Evolutionary conservation across 2,329 filamentous ascomycete species (phyloP), one percentile per base, ranked within the genome.

Genomic region (Chaetomium olivaceum): DNA sequence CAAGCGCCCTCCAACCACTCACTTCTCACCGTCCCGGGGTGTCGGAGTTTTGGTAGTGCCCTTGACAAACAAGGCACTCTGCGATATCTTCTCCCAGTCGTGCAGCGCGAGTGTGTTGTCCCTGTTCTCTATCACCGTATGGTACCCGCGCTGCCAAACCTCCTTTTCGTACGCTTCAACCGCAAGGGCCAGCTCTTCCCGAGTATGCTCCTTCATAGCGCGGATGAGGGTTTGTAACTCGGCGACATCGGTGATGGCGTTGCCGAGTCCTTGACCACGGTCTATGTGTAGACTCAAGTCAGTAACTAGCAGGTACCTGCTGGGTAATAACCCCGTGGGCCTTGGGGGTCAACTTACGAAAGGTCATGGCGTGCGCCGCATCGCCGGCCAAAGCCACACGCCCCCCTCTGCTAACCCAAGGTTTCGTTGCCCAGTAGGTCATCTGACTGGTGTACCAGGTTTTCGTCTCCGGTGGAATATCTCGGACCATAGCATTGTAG

Each of bases 121-220:
- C 23, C 60, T 16, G 43, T 69, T 71, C 21, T 60, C 36, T 25
- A 63, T 59, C 7, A 68, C 69, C 11, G 61, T 66, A 2, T 67
- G 63, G 4, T 52, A n/a, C 11, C 69, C 68, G 4, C 69, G 57
- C 21, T 23, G n/a, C 68, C 68, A 69, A 4, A 71, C 56, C 21
- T 71, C 69, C 52, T 60, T 39, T 39, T 69, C 69, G n/a, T 71
- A 71, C 27, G 57, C 58, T 0, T 23, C 52, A 2, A 71, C 61
- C 4, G 65, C 69, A 16, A 56, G 19, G 2, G 54, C 62, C 12
- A 71, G 61, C 33, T 66, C 65, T n/a, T 61, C 63, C 2, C 50
- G 25, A 1, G 68, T 69, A 11, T 71, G 69, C 7, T 67, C 54
- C 52, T 69, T 68, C 70, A 73, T 73, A 7, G 63, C 67, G 9